These are phyloP conservation scores for Aspergillus affinis DNA, from an alignment of 495 filamentous ascomycete species.

Conservation along the genomic window DNA sequence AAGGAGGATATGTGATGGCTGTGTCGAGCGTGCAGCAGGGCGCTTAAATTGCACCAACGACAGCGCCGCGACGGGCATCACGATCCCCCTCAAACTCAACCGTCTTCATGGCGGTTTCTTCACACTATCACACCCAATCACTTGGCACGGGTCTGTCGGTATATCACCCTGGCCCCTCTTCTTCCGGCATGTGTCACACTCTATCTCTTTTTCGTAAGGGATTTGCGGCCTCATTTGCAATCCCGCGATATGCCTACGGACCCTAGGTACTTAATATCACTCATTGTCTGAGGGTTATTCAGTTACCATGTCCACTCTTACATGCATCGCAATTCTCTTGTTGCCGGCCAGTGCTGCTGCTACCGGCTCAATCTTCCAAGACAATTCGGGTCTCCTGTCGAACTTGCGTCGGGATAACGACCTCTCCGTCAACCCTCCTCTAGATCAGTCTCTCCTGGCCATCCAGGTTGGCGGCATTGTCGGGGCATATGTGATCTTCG, in stretches of 20 bases:
- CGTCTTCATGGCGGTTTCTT: conserved; percentile 18
- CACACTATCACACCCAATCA: conserved; percentile 36
- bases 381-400: conserved; percentile 5
- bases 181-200: conserved; percentile 17
- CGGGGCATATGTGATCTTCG: conserved; percentile 72
- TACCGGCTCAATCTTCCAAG: conserved; percentile 14
- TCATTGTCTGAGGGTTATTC: conserved; percentile 10
- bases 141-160: conserved; percentile 19
- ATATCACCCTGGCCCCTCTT: conserved; percentile 25
- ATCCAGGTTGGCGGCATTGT: conserved; percentile 77
- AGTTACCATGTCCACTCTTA: conserved; percentile 13
- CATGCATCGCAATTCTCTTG: conserved; percentile 12
- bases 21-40: conserved; percentile 21
- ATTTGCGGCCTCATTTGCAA: conserved; percentile 26
- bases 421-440: conserved; percentile 10
- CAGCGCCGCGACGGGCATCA: conserved; percentile 13
- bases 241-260: conserved; percentile 17
- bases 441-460: conserved; percentile 62
- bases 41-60: conserved; percentile 40
- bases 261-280: conserved; percentile 21
- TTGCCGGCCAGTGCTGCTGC: conserved; percentile 19
- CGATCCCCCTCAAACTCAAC: conserved; percentile 7
- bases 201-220: conserved; percentile 22
- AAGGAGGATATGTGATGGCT: conserved; percentile 17
- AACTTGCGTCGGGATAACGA: conserved; percentile 15